A percentile compares a stretch with the other conserved stretches of the same genome.
These are phyloP conservation scores for Coemansia sp. DNA, from an alignment of 192 early-diverging fungal genomes.

Conservation along the genomic window DNA sequence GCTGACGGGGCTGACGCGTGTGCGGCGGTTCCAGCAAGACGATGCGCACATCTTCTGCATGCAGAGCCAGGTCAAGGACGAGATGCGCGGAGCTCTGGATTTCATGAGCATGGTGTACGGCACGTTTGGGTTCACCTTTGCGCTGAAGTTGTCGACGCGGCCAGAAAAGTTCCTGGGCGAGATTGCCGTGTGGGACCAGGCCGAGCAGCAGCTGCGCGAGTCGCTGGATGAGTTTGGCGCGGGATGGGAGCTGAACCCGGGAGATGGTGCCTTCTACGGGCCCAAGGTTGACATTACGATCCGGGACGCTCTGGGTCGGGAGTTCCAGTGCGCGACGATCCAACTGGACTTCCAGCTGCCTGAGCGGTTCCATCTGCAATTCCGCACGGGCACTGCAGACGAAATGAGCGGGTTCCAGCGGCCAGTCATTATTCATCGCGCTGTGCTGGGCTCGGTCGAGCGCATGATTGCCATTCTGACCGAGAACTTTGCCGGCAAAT, in stretches of 20 bases:
- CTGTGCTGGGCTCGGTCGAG: conserved; percentile 95
- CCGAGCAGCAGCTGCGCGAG: conserved; percentile 77
- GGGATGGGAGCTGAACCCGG: conserved; percentile 86
- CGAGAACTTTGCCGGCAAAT: conserved; percentile 95
- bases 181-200: conserved; percentile 86
- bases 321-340: conserved; percentile 95
- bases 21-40: conserved; percentile 98
- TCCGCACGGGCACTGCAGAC: conserved; percentile 66
- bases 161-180: conserved; percentile 96
- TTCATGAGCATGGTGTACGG: conserved; percentile 91
- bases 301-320: conserved; percentile 86
- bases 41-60: conserved; percentile 99
- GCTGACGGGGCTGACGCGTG: conserved; percentile 90
- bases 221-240: conserved; percentile 83
- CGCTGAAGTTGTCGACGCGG: conserved; percentile 89
- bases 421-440: conserved; percentile 98
- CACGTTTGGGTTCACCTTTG: conserved; percentile 93
- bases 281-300: conserved; percentile 99
- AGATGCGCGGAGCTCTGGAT: conserved; percentile 84
- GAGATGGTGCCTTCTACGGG: conserved; percentile 99
- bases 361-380: conserved; percentile 86
- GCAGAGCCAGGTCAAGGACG: conserved; percentile 77
- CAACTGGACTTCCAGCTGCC: conserved; percentile 99
- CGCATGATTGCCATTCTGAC: conserved; percentile 94
- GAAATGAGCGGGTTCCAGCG: conserved; percentile 64